Evolutionary conservation across 2,329 filamentous ascomycete species (phyloP).

Genomic region (Aspergillus thermomutatus): DNA sequence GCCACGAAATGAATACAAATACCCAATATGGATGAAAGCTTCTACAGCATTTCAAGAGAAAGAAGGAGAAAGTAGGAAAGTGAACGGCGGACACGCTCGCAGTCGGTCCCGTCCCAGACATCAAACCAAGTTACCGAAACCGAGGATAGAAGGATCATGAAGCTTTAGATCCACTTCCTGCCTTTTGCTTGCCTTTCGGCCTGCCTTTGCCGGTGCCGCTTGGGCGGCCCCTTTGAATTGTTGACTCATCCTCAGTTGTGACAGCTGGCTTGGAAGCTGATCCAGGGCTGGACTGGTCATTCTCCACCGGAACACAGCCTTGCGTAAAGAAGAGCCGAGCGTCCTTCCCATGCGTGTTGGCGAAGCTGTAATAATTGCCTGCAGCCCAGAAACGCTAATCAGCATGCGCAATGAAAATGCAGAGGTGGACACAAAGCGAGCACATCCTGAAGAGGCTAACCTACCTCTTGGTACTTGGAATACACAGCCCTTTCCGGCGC

Average conservation of each 20-base stretch:
- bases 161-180: conserved; percentile 9
- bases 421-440: neutral
- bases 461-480: conserved; percentile 94
- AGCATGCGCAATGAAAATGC: neutral
- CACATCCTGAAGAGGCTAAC: conserved; percentile 30
- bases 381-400: neutral
- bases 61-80: neutral
- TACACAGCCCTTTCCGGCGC: conserved; percentile 80
- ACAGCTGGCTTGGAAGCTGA: conserved; percentile 21
- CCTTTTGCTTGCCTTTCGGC: conserved; percentile 34
- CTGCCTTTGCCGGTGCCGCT: conserved; percentile 22
- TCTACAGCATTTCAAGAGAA: neutral
- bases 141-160: neutral
- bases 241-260: conserved; percentile 19
- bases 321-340: conserved; percentile 91
- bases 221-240: conserved; percentile 13
- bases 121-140: neutral
- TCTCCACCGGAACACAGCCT: conserved; percentile 60
- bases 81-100: neutral
- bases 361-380: conserved; percentile 94
- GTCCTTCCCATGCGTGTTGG: conserved; percentile 69
- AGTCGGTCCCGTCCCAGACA: neutral
- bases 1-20: neutral
- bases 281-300: conserved; percentile 23
- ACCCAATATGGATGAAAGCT: conserved; percentile 3